These are phyloP conservation scores for Cucurbita maxima DNA, from an alignment of 306 rosid genomes.

Conservation along the genomic window DNA sequence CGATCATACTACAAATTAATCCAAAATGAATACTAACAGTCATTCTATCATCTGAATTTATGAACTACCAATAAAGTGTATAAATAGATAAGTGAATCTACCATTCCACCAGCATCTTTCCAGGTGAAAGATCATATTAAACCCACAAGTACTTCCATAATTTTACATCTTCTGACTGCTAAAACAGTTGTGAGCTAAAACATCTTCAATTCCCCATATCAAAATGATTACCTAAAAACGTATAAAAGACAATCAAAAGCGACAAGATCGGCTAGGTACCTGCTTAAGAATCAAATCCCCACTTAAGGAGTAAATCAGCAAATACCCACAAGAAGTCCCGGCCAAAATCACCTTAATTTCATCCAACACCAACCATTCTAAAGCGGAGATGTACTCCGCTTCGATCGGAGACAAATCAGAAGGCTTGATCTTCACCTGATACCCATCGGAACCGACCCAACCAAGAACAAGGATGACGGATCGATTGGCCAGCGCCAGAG, in stretches of 20 bases:
- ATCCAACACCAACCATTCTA: conserved; percentile 73
- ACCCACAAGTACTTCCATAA: neutral
- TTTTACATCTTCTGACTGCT: neutral
- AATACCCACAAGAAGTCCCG: conserved; percentile 66
- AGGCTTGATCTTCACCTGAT: conserved; percentile 54
- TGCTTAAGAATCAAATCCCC: conserved; percentile 68
- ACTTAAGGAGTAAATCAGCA: conserved; percentile 52
- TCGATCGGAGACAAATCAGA: conserved; percentile 48
- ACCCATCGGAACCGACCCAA: conserved; percentile 35
- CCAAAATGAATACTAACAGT: neutral
- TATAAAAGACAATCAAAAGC: neutral
- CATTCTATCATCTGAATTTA: neutral
- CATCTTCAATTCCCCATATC: neutral
- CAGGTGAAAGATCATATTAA: neutral
- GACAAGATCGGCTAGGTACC: conserved; percentile 20
- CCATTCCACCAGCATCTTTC: neutral
- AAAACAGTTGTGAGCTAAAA: neutral
- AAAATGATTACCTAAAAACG: neutral
- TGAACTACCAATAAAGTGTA: neutral
- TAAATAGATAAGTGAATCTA: neutral
- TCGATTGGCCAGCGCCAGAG: conserved; percentile 62
- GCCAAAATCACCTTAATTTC: conserved; percentile 63
- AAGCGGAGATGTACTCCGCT: conserved; percentile 55
- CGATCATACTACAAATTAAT: neutral
- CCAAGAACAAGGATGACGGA: conserved; percentile 47